Evolutionary conservation across 192 early-diverging fungal genomes (phyloP).

Genomic region (Linnemannia elongata): DNA sequence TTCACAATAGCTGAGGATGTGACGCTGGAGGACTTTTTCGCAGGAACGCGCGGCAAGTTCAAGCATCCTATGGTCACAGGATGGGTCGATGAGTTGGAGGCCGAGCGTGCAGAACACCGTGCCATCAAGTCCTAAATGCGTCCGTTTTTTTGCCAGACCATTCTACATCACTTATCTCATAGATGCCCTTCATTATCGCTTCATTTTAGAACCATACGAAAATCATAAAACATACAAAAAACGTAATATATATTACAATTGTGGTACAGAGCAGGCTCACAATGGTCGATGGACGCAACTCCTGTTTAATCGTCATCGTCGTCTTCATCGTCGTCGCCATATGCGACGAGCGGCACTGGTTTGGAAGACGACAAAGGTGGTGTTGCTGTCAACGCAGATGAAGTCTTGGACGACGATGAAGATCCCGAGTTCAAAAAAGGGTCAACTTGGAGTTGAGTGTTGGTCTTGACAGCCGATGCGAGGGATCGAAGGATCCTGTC

Average conservation of each 20-base stretch:
- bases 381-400: background rate
- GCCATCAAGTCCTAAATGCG: constrained; percentile 29
- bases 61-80: constrained; percentile 82
- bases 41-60: constrained; percentile 85
- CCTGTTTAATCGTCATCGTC: background rate
- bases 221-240: background rate
- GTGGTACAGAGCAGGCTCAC: background rate
- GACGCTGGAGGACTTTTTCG: constrained; percentile 83
- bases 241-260: background rate
- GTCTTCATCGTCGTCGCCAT: constrained; percentile 28
- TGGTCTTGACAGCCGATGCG: constrained; percentile 24
- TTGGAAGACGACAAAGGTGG: constrained; percentile 3
- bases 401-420: background rate
- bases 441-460: constrained; percentile 35
- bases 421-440: constrained; percentile 17
- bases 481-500: constrained; percentile 20
- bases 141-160: background rate
- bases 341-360: constrained; percentile 21
- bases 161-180: background rate
- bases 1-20: constrained; percentile 64
- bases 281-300: background rate
- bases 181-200: background rate
- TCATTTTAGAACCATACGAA: background rate
- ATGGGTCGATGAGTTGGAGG: constrained; percentile 88
- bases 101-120: constrained; percentile 59